Percentiles rank a stretch among this genome's conserved stretches.
Conservation (phyloP, 2,329 filamentous ascomycete genomes). For the Amesomyces nigricolor region DNA sequence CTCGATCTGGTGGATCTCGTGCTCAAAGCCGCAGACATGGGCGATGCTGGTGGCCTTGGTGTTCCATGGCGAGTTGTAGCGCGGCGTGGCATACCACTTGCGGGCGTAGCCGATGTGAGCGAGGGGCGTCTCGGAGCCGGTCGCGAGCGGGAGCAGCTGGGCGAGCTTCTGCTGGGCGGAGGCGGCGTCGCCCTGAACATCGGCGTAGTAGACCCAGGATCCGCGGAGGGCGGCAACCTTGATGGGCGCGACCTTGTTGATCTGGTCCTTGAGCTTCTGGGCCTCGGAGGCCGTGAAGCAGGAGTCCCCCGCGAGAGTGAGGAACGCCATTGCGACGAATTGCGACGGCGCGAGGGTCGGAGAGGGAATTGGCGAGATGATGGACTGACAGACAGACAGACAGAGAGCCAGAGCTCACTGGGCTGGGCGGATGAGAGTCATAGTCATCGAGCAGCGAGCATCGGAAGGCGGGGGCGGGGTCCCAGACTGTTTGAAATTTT, state of each 20-base stretch:
- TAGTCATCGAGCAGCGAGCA: constrained; percentile 19
- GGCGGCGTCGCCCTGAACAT: constrained; percentile 45
- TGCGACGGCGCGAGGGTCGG: constrained; percentile 8
- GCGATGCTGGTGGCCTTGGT: constrained; percentile 93
- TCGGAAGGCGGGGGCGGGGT: constrained; percentile 22
- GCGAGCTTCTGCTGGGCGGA: constrained; percentile 43
- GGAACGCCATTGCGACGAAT: constrained; percentile 23
- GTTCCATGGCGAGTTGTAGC: constrained; percentile 94
- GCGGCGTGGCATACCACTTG: constrained; percentile 62
- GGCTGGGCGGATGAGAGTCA: constrained; percentile 12
- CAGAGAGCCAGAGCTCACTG: constrained; percentile 23
- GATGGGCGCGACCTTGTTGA: constrained; percentile 36
- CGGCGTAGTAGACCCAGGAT: constrained; percentile 62
- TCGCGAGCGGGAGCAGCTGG: constrained; percentile 41
- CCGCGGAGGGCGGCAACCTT: constrained; percentile 47
- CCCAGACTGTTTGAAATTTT: constrained; percentile 19
- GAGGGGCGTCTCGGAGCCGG: constrained; percentile 26
- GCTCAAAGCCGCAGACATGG: constrained; percentile 77
- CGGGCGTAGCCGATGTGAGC: constrained; percentile 43
- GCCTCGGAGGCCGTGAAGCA: constrained; percentile 47
- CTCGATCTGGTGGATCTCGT: constrained; percentile 71
- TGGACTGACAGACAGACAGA: constrained; percentile 18
- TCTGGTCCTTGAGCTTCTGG: constrained; percentile 40
- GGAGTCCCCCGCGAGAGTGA: constrained; percentile 34
- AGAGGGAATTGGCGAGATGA: constrained; percentile 1